A percentile compares a stretch with the other conserved stretches of the same genome.
phyloP scores from a whole-genome alignment of 176 grass and related monocot genomes.

The Bothriochloa decipiens region DNA sequence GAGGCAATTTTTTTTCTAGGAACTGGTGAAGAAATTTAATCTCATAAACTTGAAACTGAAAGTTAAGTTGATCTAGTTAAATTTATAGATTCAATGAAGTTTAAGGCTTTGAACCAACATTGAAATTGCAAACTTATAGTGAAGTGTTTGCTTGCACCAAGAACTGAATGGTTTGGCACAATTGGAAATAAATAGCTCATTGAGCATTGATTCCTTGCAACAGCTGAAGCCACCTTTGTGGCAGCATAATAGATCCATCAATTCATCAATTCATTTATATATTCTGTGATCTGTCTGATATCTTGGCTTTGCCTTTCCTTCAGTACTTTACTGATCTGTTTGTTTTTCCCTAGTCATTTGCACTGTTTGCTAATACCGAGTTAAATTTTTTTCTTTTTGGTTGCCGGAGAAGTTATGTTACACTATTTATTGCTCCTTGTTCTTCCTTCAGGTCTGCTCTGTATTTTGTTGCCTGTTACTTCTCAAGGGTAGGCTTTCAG shows the following conservation, averaged over 20 bases:
- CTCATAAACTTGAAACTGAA: conserved; percentile 2
- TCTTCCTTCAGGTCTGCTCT: conserved; percentile 72
- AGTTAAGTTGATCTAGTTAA: background rate
- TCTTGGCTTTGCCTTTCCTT: conserved; percentile 28
- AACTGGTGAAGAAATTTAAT: background rate
- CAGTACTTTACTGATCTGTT: conserved; percentile 15
- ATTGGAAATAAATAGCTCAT: conserved; percentile 9
- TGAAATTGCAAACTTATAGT: background rate
- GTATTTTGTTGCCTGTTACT: conserved; percentile 86
- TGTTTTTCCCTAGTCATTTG: conserved; percentile 14
- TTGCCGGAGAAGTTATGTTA: conserved; percentile 39
- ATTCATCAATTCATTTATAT: background rate
- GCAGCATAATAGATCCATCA: background rate
- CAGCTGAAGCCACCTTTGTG: background rate
- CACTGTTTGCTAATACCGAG: conserved; percentile 16
- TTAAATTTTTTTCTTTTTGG: conserved; percentile 35
- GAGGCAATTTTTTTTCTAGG: background rate
- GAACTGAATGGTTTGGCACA: background rate
- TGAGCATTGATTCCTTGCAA: conserved; percentile 7
- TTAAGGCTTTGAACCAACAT: background rate
- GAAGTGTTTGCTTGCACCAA: background rate
- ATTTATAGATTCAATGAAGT: background rate
- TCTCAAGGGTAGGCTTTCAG: conserved; percentile 82
- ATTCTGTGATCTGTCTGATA: background rate
- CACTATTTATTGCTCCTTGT: conserved; percentile 24